Evolutionary conservation across 1,284 basidiomycete genomes (phyloP).

Genomic region (Malassezia obtusa): DNA sequence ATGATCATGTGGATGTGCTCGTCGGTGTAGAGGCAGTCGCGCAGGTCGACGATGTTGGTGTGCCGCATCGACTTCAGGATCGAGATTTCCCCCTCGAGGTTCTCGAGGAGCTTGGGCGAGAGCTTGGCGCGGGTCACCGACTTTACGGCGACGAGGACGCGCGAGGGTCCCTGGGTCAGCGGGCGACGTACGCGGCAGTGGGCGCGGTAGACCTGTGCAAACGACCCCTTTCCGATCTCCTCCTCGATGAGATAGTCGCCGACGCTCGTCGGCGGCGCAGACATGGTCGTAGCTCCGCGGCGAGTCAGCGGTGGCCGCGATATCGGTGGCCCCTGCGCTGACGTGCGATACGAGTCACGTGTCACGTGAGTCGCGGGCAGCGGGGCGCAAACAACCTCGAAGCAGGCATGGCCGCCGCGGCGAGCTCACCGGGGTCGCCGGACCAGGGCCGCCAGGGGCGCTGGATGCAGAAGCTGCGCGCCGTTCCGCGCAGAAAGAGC

Average conservation of each 20-base stretch:
- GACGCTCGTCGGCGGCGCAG: conserved; percentile 29
- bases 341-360: background rate
- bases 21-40: conserved; percentile 86
- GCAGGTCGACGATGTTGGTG: conserved; percentile 80
- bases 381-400: background rate
- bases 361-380: conserved; percentile 1
- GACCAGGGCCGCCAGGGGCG: background rate
- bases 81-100: conserved; percentile 90
- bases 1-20: conserved; percentile 93
- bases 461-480: background rate
- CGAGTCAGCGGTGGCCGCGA: background rate
- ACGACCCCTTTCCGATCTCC: conserved; percentile 66
- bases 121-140: conserved; percentile 81
- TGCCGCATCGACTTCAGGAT: conserved; percentile 90
- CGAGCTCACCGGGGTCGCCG: background rate
- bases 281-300: conserved; percentile 4
- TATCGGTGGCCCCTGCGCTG: conserved; percentile 14
- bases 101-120: conserved; percentile 85
- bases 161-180: conserved; percentile 10
- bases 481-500: background rate
- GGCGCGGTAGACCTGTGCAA: conserved; percentile 90
- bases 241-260: conserved; percentile 53
- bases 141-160: conserved; percentile 72
- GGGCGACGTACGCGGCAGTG: conserved; percentile 50
- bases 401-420: conserved; percentile 1